phyloP scores from a whole-genome alignment of 2,329 filamentous ascomycete genomes.

The Colletotrichum godetiae region DNA sequence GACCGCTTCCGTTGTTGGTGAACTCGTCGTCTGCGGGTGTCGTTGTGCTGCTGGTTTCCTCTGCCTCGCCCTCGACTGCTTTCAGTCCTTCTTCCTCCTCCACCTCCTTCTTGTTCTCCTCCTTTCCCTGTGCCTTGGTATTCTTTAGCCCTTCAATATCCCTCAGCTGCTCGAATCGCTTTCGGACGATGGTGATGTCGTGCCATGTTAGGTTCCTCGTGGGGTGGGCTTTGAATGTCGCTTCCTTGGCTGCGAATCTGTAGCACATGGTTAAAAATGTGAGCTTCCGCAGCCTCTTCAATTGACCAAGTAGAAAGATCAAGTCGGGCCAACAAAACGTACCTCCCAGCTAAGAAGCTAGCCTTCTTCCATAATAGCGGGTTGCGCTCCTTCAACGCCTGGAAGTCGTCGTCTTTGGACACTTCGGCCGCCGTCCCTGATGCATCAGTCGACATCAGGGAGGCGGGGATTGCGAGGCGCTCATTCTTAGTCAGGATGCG shows the following conservation, averaged over 20 bases:
- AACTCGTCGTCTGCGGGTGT: slow-evolving; percentile 6
- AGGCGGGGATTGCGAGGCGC: slow-evolving; percentile 37
- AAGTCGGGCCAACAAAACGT: slow-evolving; percentile 27
- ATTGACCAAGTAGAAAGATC: not conserved
- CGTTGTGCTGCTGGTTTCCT: not conserved
- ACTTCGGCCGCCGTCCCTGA: too few species aligned
- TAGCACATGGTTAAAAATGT: not conserved
- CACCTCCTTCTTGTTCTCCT: too few species aligned
- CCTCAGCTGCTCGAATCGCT: slow-evolving; percentile 12
- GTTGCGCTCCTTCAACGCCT: slow-evolving; percentile 26
- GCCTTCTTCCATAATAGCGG: slow-evolving; percentile 50
- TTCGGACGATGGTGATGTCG: slow-evolving; percentile 61
- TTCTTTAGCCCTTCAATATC: not conserved
- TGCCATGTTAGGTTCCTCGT: slow-evolving; percentile 70
- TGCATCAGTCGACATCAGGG: slow-evolving; percentile 12
- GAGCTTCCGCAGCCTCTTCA: too few species aligned
- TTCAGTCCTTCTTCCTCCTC: not conserved
- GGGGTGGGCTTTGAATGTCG: slow-evolving; percentile 77
- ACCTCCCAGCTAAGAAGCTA: slow-evolving; percentile 58
- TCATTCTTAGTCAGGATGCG: slow-evolving; percentile 60
- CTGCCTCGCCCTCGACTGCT: slow-evolving; percentile 35
- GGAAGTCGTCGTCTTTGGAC: slow-evolving; percentile 3
- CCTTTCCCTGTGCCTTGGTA: not conserved
- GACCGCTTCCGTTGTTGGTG: slow-evolving; percentile 46
- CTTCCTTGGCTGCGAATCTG: slow-evolving; percentile 80